Evolutionary conservation across 1,284 basidiomycete species (phyloP).

Genomic region (Melampsora larici-populina): DNA sequence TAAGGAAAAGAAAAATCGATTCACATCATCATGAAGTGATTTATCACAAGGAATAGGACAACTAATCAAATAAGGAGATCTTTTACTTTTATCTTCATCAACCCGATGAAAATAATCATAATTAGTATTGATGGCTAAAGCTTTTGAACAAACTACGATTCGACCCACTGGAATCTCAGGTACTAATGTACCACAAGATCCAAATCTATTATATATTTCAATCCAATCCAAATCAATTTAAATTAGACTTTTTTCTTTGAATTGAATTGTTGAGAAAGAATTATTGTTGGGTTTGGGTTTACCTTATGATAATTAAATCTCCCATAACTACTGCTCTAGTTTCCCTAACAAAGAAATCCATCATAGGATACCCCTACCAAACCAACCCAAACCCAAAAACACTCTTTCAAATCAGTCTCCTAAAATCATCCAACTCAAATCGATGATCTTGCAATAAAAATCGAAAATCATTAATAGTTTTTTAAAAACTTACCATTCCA

Average conservation of each 20-base stretch:
- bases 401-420: no score
- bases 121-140: slow-evolving; percentile 35
- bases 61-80: slow-evolving; percentile 24
- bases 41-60: slow-evolving; percentile 16
- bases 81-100: neutral
- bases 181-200: slow-evolving; percentile 35
- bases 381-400: no score
- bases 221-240: neutral
- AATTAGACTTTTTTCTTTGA: no score
- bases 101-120: slow-evolving; percentile 26
- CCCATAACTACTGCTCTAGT: slow-evolving; percentile 20
- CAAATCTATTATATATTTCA: slow-evolving; percentile 8
- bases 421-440: no score
- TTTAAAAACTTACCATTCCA: slow-evolving; percentile 30
- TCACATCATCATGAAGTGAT: slow-evolving; percentile 18
- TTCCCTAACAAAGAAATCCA: slow-evolving; percentile 33
- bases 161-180: slow-evolving; percentile 37
- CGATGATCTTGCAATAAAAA: no score
- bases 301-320: slow-evolving; percentile 18
- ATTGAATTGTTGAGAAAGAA: no score
- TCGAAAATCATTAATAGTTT: no score
- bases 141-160: slow-evolving; percentile 29
- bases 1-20: neutral
- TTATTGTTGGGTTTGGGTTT: neutral
- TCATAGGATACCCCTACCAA: slow-evolving; percentile 21